These are phyloP conservation scores for Apiospora sp. DNA, from an alignment of 2,329 filamentous ascomycete genomes.

Conservation along the genomic window DNA sequence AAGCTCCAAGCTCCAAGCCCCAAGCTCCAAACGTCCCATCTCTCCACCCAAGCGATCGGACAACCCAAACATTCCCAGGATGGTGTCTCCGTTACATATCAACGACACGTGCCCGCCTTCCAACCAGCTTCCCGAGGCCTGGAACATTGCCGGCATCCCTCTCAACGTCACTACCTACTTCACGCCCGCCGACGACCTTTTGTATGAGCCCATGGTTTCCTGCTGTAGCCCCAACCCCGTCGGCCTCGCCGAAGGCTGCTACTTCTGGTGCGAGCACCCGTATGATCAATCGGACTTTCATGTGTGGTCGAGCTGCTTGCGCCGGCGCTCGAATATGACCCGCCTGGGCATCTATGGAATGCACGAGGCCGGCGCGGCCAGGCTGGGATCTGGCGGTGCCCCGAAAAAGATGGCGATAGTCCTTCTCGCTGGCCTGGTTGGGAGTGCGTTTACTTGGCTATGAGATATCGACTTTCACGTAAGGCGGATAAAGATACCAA, in stretches of 20 bases:
- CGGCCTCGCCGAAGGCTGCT: constrained; percentile 10
- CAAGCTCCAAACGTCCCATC: no score
- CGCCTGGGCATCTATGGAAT: background rate
- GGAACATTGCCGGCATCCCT: constrained; percentile 14
- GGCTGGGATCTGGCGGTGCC: background rate
- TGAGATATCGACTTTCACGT: background rate
- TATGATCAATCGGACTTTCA: background rate
- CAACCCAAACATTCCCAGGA: background rate
- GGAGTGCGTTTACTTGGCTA: constrained; percentile 3
- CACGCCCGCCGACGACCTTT: background rate
- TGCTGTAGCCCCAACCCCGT: constrained; percentile 12
- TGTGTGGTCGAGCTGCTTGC: background rate
- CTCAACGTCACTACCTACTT: constrained; percentile 19
- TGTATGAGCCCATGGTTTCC: background rate
- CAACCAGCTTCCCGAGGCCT: constrained; percentile 4
- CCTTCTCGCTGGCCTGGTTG: background rate
- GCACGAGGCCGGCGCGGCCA: constrained; percentile 3
- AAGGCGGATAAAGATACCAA: no score
- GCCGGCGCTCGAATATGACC: background rate
- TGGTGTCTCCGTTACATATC: constrained; percentile 5
- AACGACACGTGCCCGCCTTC: constrained; percentile 14
- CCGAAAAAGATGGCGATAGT: background rate
- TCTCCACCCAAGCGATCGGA: no score
- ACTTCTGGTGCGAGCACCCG: constrained; percentile 22
- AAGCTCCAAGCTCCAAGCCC: background rate